A percentile compares a stretch with the other conserved stretches of the same genome.
These are phyloP conservation scores for Pogostemon cablin DNA, from an alignment of 257 asterid genomes.

Conservation along the genomic window DNA sequence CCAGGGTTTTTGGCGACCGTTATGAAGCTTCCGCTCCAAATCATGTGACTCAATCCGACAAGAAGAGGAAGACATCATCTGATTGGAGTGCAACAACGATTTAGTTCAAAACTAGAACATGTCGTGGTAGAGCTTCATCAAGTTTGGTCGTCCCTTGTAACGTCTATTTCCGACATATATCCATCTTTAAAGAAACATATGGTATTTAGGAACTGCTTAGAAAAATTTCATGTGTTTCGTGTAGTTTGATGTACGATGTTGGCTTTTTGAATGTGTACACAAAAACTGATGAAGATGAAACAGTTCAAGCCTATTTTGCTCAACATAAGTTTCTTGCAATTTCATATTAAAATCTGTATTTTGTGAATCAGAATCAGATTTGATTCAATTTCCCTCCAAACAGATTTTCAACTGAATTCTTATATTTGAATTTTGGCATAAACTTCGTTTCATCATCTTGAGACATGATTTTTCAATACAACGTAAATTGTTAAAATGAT, in stretches of 20 bases:
- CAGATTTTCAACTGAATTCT: background rate
- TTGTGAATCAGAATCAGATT: too few relatives aligned
- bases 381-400: background rate
- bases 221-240: background rate
- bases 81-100: slow-evolving; percentile 33
- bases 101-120: slow-evolving; percentile 22
- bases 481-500: too few relatives aligned
- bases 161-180: slow-evolving; percentile 1
- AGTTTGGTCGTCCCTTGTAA: slow-evolving; percentile 28
- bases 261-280: background rate
- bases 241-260: slow-evolving; percentile 13
- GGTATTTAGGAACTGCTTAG: slow-evolving; percentile 12
- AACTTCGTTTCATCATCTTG: too few relatives aligned
- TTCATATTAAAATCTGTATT: too few relatives aligned
- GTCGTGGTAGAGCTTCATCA: slow-evolving; percentile 35
- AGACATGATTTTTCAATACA: too few relatives aligned
- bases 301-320: slow-evolving; percentile 1
- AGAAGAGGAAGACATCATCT: slow-evolving; percentile 48
- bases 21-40: slow-evolving; percentile 29
- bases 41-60: slow-evolving; percentile 36
- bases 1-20: slow-evolving; percentile 30
- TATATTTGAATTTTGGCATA: too few relatives aligned
- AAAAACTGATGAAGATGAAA: background rate
- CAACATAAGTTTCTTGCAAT: background rate
- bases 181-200: slow-evolving; percentile 4